phyloP scores from a whole-genome alignment of 768 basidiomycete genomes.

The Mycena olivaceomarginata region DNA sequence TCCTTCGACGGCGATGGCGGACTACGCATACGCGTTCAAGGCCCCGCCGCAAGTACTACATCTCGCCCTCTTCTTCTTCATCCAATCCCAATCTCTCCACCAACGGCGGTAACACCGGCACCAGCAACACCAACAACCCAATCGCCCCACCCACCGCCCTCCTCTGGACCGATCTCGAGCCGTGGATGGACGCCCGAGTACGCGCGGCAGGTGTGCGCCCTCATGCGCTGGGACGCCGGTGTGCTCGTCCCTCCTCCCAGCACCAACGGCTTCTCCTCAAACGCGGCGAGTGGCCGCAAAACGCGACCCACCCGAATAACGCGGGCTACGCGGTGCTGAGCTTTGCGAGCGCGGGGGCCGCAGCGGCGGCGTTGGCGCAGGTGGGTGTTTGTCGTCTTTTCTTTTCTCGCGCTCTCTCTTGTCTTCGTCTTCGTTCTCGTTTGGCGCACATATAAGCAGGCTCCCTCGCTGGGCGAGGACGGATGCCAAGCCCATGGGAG shows the following conservation, averaged over 20 bases:
- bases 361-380: slow-evolving; percentile 35
- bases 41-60: too few species aligned
- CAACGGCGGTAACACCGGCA: too few species aligned
- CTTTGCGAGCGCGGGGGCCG: slow-evolving; percentile 29
- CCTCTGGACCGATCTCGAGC: slow-evolving; percentile 93
- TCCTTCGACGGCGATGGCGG: too few species aligned
- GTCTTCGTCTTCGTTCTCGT: too few species aligned
- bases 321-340: slow-evolving; percentile 39
- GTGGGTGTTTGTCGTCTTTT: slow-evolving; percentile 6
- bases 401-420: too few species aligned
- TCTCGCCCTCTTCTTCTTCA: too few species aligned
- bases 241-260: slow-evolving; percentile 59
- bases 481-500: too few species aligned
- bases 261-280: slow-evolving; percentile 61
- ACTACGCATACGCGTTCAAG: too few species aligned
- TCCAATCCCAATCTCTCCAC: too few species aligned
- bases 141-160: slow-evolving; percentile 69
- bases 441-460: too few species aligned
- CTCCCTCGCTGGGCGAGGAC: too few species aligned
- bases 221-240: slow-evolving; percentile 91
- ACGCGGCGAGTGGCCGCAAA: slow-evolving; percentile 71
- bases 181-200: slow-evolving; percentile 99
- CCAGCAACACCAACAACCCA: background rate
- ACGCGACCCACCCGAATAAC: slow-evolving; percentile 72
- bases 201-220: slow-evolving; percentile 88